phyloP scores from a whole-genome alignment of 2,329 filamentous ascomycete species.

The Cladosporium sp. region DNA sequence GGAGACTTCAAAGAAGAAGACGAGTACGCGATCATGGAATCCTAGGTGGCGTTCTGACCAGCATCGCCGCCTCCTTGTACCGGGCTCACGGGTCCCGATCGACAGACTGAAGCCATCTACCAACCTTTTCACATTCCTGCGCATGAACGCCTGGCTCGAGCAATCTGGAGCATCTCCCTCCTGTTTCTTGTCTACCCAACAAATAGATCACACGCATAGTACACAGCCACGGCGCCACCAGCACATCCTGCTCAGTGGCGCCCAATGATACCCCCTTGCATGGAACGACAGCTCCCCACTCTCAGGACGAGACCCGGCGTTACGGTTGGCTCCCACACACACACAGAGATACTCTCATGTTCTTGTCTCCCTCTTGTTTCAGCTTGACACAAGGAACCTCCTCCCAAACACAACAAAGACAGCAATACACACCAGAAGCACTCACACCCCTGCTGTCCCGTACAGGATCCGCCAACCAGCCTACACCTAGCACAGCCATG shows the following conservation, averaged over 20 bases:
- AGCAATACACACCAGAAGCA: too few relatives aligned
- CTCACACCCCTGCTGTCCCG: too few relatives aligned
- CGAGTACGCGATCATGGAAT: constrained; percentile 82
- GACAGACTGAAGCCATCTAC: constrained; percentile 2
- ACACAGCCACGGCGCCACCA: constrained; percentile 11
- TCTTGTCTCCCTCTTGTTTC: not conserved
- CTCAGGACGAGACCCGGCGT: constrained; percentile 9
- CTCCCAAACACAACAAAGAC: too few relatives aligned
- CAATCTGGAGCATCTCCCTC: constrained; percentile 6
- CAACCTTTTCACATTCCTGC: not conserved
- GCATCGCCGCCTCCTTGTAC: not conserved
- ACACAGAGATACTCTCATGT: not conserved
- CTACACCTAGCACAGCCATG: too few relatives aligned
- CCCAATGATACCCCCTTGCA: constrained; percentile 12
- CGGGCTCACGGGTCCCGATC: not conserved
- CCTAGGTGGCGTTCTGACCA: constrained; percentile 4
- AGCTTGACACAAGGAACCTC: too few relatives aligned
- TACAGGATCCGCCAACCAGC: too few relatives aligned
- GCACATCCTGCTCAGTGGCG: constrained; percentile 9
- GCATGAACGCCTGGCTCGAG: constrained; percentile 5
- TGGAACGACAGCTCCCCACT: constrained; percentile 10
- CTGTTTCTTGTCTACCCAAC: constrained; percentile 8
- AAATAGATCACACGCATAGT: constrained; percentile 11
- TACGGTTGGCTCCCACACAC: constrained; percentile 2
- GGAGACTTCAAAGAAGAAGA: constrained; percentile 87